Base-by-base conservation (phyloP, 768 basidiomycete genomes). In the Suillus luteus region DNA sequence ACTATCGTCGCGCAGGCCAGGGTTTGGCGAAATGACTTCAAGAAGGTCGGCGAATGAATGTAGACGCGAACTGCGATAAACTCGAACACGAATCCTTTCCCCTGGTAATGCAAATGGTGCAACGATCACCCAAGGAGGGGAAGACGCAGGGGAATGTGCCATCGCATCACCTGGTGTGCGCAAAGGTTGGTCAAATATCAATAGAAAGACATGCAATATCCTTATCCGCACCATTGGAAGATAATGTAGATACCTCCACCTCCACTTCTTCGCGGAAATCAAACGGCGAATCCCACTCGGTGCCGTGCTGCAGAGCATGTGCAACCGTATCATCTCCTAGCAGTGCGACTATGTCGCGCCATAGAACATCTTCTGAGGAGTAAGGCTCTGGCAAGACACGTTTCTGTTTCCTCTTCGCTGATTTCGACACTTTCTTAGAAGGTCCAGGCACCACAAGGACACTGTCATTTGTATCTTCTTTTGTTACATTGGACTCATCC, bases 41-140 rank as follows among this genome's bases (percentile, higher is more conserved):
- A 96, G 44, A 1, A 95, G 81, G 68, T 95, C 92, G 7, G 88
- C 94, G 62, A 85, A 81, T 6, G 93, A 93, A 72, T 92, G 84
- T 66, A 92, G 77, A 38, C 87, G 84, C 14, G 84, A 83, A 67
- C 89, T 83, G 54, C 88, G 85, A 72, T 90, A 91, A 1, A 98
- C 82, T 60, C 85, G 82, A 2, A 86, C 90, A 37, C 85, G 84
- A 44, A 96, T 84, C 22, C 77, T 85, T 74, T 99, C 96, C 10
- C 89, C 89, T 0, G 95, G 93, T 10, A 99, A 82, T 1, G 88
- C 84, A 67, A 95, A 92, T 0, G 96, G 96, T 0, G 91, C 85
- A 40, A 93, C 81, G 41, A 98, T 79, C 1, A 89, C 89, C 93
- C 96, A 98, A 27, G 88, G 83, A 0, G 81, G 81, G 61, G 75